Evolutionary conservation across 192 early-diverging fungal genomes (phyloP).

Genomic region (Coemansia sp.): DNA sequence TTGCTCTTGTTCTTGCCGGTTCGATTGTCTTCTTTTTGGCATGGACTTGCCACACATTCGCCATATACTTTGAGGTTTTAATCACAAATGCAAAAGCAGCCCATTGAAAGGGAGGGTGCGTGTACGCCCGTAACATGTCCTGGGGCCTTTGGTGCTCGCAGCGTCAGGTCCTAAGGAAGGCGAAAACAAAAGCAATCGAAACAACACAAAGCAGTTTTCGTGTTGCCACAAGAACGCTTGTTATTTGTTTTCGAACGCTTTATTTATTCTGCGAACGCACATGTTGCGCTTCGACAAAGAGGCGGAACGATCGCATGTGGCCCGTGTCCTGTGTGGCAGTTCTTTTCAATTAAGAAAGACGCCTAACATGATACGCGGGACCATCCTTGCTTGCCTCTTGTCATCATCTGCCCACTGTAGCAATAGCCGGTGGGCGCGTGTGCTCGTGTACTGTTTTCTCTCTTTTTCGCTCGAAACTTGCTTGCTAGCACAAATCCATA

Average conservation of each 20-base stretch:
- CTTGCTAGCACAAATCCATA: no score
- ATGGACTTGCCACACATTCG: no score
- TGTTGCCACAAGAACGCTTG: slow-evolving; percentile 1
- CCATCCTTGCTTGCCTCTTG: no score
- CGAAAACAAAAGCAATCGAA: not conserved
- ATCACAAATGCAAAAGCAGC: no score
- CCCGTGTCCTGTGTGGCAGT: slow-evolving; percentile 1
- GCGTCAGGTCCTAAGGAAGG: slow-evolving; percentile 34
- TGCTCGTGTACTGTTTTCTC: no score
- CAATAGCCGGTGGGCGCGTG: no score
- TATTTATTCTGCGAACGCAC: slow-evolving; percentile 6
- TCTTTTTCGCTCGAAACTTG: no score
- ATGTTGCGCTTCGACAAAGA: not conserved
- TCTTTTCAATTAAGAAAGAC: not conserved
- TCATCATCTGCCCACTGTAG: no score
- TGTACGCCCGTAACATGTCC: slow-evolving; percentile 48
- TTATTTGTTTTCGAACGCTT: not conserved
- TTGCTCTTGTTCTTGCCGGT: no score
- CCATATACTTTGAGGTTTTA: no score
- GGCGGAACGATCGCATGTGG: not conserved
- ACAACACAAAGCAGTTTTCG: not conserved
- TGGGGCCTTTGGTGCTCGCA: slow-evolving; percentile 16
- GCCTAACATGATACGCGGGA: not conserved
- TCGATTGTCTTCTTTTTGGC: no score
- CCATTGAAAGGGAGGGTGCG: not conserved